These are phyloP conservation scores for Pseudohalonectria lignicola DNA, from an alignment of 2,329 filamentous ascomycete genomes.

Conservation along the genomic window DNA sequence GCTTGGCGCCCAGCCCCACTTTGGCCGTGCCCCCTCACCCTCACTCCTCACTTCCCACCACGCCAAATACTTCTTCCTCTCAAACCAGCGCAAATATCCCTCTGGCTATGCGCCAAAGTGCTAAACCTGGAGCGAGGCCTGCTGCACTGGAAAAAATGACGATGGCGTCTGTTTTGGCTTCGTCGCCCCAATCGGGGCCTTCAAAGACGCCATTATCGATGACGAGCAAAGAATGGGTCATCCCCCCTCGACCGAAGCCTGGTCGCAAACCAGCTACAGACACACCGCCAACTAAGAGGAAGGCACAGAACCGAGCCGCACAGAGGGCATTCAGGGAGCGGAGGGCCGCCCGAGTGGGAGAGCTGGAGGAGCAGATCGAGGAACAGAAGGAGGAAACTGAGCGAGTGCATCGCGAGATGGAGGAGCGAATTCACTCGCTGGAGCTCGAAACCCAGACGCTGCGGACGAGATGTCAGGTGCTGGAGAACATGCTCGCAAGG, in stretches of 20 bases:
- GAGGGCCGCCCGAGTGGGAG: conserved; percentile 73
- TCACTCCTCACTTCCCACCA: neutral
- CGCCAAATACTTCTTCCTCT: neutral
- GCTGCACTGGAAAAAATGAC: conserved; percentile 29
- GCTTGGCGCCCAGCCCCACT: conserved; percentile 4
- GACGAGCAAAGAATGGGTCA: conserved; percentile 77
- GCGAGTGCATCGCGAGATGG: conserved; percentile 44
- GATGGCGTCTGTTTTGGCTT: conserved; percentile 35
- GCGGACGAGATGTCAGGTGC: conserved; percentile 45
- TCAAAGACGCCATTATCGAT: conserved; percentile 40
- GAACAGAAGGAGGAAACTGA: conserved; percentile 47
- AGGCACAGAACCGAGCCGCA: conserved; percentile 87
- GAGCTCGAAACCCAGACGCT: conserved; percentile 58
- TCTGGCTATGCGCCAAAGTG: neutral
- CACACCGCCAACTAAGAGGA: conserved; percentile 83
- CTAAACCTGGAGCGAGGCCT: no score
- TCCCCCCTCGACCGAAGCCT: conserved; percentile 76
- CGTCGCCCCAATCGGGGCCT: conserved; percentile 21
- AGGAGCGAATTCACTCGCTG: conserved; percentile 45
- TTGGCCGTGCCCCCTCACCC: conserved; percentile 1
- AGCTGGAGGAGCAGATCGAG: conserved; percentile 56
- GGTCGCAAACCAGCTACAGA: conserved; percentile 91
- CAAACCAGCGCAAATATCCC: neutral
- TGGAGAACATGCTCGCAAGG: conserved; percentile 53
- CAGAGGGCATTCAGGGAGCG: conserved; percentile 86